These are phyloP conservation scores for Cyathus striatus DNA, from an alignment of 768 basidiomycete genomes.

Conservation along the genomic window DNA sequence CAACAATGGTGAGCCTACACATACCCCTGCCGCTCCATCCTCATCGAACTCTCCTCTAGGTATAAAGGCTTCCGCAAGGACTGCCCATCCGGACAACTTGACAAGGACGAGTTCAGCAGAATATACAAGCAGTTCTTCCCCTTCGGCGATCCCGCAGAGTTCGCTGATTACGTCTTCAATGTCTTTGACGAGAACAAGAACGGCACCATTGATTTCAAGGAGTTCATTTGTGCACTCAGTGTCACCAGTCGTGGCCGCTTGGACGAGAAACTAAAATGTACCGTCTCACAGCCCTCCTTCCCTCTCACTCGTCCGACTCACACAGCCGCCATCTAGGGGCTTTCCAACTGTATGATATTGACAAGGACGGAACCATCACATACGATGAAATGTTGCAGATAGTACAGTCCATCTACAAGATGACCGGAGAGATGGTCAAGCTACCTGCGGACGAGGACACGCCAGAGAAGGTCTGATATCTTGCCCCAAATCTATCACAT, in stretches of 20 bases:
- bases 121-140: conserved; percentile 99
- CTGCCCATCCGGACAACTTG: conserved; percentile 94
- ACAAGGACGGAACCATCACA: conserved; percentile 96
- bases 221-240: conserved; percentile 97
- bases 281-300: conserved; percentile 21
- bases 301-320: conserved; percentile 6
- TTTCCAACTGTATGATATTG: conserved; percentile 98
- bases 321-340: conserved; percentile 68
- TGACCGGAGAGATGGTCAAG: conserved; percentile 99
- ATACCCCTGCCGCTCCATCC: conserved; percentile 5
- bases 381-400: conserved; percentile 99
- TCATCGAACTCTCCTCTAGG: conserved; percentile 41
- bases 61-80: conserved; percentile 99
- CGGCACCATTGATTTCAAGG: conserved; percentile 98
- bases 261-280: conserved; percentile 98
- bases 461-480: conserved; percentile 81
- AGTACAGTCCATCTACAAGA: conserved; percentile 97
- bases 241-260: conserved; percentile 89
- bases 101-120: conserved; percentile 91
- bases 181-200: conserved; percentile 95
- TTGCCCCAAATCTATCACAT: conserved; percentile 4
- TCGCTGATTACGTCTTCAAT: conserved; percentile 98
- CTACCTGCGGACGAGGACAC: conserved; percentile 98
- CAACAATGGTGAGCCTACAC: conserved; percentile 72
- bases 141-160: conserved; percentile 94